Evolutionary conservation across 1,284 basidiomycete species (phyloP), one percentile per base, ranked within the genome.

Genomic region (Austroboletus niveus): DNA sequence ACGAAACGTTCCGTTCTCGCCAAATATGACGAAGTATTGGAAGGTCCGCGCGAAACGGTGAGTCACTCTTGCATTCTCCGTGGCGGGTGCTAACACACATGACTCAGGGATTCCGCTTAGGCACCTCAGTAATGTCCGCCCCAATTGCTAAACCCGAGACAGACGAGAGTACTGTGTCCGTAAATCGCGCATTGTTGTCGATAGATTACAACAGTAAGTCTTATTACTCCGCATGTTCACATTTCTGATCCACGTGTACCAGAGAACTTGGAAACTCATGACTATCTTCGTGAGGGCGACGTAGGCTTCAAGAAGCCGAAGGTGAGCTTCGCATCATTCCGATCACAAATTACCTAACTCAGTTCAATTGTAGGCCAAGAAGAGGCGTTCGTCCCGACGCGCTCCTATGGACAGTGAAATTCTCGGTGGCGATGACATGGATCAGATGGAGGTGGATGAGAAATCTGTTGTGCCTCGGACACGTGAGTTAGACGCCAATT

Each of bases 271-370:
- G 89, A 93, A 57, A 84, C 84, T 1, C 80, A 82, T 12, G 96
- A 98, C 69, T 98, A 99, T 62, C 69, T 94, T 12, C 83, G 92
- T 67, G 92, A 94, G 66, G 94, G 93, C 3, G 94, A 98, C 55
- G 74, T 86, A 17, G 93, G 92, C 1, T 98, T 98, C 76, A 98
- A 95, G 74, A 97, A 95, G 70, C 83, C 84, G 5, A 98, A 95
- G 79, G 90, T 86, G 54, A 51, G 70, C 61, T 34, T 48, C 45
- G 31, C 39, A 27, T 43, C 6, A 17, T 45, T n/a, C 27, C 11
- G 17, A 39, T 36, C 31, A 9, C 49, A 35, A 44, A 30, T 42
- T 65, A 32, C 59, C 53, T 42, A 8, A 63, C 46, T 17, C 4
- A 15, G 5, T 24, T 30, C 32, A n/a, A 20, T 51, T 17, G 31